phyloP scores from a whole-genome alignment of 768 basidiomycete species.

The Amanita fuliginea region DNA sequence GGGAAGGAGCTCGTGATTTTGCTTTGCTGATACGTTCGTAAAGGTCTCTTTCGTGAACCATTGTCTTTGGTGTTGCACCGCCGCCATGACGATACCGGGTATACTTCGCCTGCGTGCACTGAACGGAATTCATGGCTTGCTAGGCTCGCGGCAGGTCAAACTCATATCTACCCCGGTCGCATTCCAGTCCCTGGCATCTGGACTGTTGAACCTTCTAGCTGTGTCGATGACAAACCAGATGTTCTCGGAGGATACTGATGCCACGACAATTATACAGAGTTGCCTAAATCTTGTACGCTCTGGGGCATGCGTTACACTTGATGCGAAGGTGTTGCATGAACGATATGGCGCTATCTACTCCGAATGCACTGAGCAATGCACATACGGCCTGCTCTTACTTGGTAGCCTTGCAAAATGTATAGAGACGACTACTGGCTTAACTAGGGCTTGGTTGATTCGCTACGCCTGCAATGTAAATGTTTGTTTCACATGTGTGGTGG shows the following conservation, averaged over 20 bases:
- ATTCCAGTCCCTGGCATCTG: slow-evolving; percentile 41
- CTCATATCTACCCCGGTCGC: slow-evolving; percentile 27
- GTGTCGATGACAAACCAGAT: slow-evolving; percentile 12
- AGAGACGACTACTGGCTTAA: slow-evolving; percentile 32
- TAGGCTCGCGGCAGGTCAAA: slow-evolving; percentile 22
- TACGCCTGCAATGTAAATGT: slow-evolving; percentile 37
- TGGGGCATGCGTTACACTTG: slow-evolving; percentile 39
- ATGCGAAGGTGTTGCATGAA: slow-evolving; percentile 33
- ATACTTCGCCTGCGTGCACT: slow-evolving; percentile 38
- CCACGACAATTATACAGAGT: slow-evolving; percentile 25
- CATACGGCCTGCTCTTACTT: slow-evolving; percentile 28
- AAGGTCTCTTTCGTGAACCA: slow-evolving; percentile 42
- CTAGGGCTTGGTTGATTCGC: slow-evolving; percentile 40
- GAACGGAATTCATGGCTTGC: slow-evolving; percentile 32
- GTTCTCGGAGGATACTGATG: slow-evolving; percentile 15
- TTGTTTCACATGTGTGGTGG: background rate
- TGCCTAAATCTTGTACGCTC: slow-evolving; percentile 32
- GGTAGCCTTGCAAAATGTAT: slow-evolving; percentile 42
- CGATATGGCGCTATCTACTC: slow-evolving; percentile 29
- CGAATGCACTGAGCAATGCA: slow-evolving; percentile 20
- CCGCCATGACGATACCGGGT: slow-evolving; percentile 32
- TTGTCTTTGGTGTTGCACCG: slow-evolving; percentile 62
- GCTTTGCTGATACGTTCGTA: background rate
- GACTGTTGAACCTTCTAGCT: slow-evolving; percentile 39
- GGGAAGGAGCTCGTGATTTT: background rate